phyloP scores from a whole-genome alignment of 2,329 filamentous ascomycete genomes.

The Hortaea werneckii region DNA sequence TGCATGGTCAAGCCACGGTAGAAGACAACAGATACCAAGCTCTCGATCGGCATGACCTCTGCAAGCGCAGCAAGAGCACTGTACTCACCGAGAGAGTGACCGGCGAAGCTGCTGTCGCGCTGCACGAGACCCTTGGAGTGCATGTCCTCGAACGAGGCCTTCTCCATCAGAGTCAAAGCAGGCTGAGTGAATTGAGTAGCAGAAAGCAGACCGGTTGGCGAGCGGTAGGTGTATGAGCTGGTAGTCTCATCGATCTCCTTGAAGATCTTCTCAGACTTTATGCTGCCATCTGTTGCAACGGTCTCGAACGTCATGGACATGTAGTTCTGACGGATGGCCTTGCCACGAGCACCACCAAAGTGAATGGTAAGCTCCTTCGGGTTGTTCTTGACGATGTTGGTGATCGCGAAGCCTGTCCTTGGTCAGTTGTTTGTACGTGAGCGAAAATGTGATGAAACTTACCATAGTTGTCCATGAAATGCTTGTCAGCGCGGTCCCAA shows the following conservation, averaged over 20 bases:
- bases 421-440: neutral
- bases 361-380: slow-evolving; percentile 97
- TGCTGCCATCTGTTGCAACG: slow-evolving; percentile 79
- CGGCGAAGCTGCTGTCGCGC: slow-evolving; percentile 91
- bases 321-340: slow-evolving; percentile 97
- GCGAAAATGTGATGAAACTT: slow-evolving; percentile 28
- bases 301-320: slow-evolving; percentile 99
- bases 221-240: slow-evolving; percentile 92
- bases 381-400: slow-evolving; percentile 98
- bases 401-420: slow-evolving; percentile 73
- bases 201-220: slow-evolving; percentile 85
- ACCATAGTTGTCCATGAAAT: slow-evolving; percentile 98
- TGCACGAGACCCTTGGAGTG: slow-evolving; percentile 92
- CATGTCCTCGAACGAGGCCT: slow-evolving; percentile 99
- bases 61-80: slow-evolving; percentile 90
- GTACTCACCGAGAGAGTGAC: slow-evolving; percentile 97
- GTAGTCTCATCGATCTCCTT: slow-evolving; percentile 92
- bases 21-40: slow-evolving; percentile 94
- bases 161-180: slow-evolving; percentile 96
- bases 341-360: slow-evolving; percentile 92
- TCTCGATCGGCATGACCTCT: slow-evolving; percentile 99
- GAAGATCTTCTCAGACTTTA: slow-evolving; percentile 99
- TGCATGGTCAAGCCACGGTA: slow-evolving; percentile 99
- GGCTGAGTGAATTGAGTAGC: slow-evolving; percentile 98
- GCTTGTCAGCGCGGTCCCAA: slow-evolving; percentile 95